Conservation (phyloP, 306 rosid species). For the Oxytropis ochrocephala region DNA sequence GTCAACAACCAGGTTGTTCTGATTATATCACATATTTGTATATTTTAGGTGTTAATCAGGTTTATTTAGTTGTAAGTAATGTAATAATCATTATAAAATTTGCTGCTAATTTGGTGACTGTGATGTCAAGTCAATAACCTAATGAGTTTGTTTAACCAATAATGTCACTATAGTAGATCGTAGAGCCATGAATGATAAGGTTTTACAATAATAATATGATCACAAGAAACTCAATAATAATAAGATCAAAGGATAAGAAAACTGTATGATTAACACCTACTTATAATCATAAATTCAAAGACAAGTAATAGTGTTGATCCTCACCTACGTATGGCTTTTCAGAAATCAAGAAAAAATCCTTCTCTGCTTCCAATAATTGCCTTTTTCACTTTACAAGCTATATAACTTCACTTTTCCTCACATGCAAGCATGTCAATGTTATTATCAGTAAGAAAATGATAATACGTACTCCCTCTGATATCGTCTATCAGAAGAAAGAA, state of each 20-base stretch:
- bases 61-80: conserved; percentile 16
- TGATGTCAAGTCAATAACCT: conserved; percentile 26
- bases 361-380: conserved; percentile 9
- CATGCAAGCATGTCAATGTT: conserved; percentile 14
- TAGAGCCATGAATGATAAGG: neutral
- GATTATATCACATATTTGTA: neutral
- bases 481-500: too few relatives aligned
- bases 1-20: conserved; percentile 11
- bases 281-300: neutral
- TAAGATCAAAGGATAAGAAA: conserved; percentile 6
- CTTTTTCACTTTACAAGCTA: conserved; percentile 22
- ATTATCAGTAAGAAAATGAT: neutral
- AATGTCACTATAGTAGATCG: conserved; percentile 7
- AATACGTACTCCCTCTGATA: too few relatives aligned
- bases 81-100: conserved; percentile 11
- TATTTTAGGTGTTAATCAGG: neutral
- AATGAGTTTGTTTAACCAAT: conserved; percentile 14
- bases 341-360: conserved; percentile 11
- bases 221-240: neutral
- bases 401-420: neutral
- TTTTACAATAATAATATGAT: neutral
- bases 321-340: conserved; percentile 14
- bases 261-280: neutral
- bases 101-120: conserved; percentile 9
- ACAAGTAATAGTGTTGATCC: neutral